Conservation (phyloP, 2,329 filamentous ascomycete species). For the Didymella pinodella region DNA sequence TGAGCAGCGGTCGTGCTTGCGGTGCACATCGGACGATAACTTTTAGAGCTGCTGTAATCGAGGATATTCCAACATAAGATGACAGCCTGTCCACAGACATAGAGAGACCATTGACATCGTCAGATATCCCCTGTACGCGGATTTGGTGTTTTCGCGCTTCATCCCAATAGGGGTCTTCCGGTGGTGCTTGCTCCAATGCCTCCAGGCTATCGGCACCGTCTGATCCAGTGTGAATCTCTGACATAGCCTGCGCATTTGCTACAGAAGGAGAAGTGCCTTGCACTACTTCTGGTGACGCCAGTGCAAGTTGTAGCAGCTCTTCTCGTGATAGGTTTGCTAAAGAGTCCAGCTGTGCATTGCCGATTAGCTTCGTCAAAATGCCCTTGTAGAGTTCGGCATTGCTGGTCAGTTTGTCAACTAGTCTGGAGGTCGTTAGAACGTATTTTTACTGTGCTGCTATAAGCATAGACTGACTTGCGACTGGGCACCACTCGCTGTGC, state of each 20-base stretch:
- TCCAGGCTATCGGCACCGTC: slow-evolving; percentile 63
- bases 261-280: slow-evolving; percentile 45
- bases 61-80: slow-evolving; percentile 76
- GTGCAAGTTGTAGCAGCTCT: slow-evolving; percentile 56
- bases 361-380: slow-evolving; percentile 55
- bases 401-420: slow-evolving; percentile 61
- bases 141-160: slow-evolving; percentile 61
- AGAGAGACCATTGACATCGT: slow-evolving; percentile 75
- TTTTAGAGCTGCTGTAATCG: slow-evolving; percentile 76
- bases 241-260: slow-evolving; percentile 42
- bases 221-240: slow-evolving; percentile 50
- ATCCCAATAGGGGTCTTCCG: slow-evolving; percentile 71
- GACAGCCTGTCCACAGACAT: slow-evolving; percentile 66
- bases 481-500: slow-evolving; percentile 79
- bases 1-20: slow-evolving; percentile 57
- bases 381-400: slow-evolving; percentile 58
- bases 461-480: slow-evolving; percentile 67
- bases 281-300: slow-evolving; percentile 51
- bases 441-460: slow-evolving; percentile 48
- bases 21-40: slow-evolving; percentile 69
- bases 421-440: slow-evolving; percentile 65
- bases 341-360: slow-evolving; percentile 52
- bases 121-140: slow-evolving; percentile 63
- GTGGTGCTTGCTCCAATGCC: slow-evolving; percentile 73
- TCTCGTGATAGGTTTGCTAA: slow-evolving; percentile 53